These are phyloP conservation scores for Colletotrichum nymphaeae DNA, from an alignment of 2,329 filamentous ascomycete species.

Conservation along the genomic window DNA sequence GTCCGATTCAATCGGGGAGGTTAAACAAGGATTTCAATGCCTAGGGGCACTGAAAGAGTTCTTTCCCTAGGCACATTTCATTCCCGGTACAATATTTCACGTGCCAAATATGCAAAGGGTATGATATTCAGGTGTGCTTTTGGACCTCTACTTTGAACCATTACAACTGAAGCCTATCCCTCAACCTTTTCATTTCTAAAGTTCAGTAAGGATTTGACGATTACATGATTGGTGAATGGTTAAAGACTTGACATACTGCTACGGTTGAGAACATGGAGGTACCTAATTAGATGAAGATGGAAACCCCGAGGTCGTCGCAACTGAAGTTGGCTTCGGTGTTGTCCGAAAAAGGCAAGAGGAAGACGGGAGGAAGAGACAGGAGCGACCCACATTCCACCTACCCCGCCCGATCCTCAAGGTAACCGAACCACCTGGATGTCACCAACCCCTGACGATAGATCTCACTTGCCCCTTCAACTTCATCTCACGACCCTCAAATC, in stretches of 20 bases:
- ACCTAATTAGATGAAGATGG: not conserved
- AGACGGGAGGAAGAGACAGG: not conserved
- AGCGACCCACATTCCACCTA: not conserved
- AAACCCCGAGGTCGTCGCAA: not conserved
- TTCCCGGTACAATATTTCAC: too few species aligned
- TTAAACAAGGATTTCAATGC: not conserved
- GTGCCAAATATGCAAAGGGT: too few species aligned
- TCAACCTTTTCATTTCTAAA: not conserved
- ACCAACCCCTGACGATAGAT: not conserved
- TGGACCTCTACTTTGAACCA: not conserved
- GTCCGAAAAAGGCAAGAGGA: conserved; percentile 19
- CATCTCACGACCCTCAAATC: not conserved
- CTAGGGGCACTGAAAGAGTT: too few species aligned
- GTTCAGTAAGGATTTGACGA: not conserved
- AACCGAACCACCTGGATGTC: not conserved
- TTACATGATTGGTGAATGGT: not conserved
- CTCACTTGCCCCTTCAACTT: not conserved
- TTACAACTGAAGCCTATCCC: not conserved
- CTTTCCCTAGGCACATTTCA: too few species aligned
- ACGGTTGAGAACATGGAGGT: too few species aligned
- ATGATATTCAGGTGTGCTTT: not conserved
- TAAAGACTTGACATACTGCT: too few species aligned
- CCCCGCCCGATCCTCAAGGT: not conserved
- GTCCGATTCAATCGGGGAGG: not conserved
- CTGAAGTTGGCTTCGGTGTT: not conserved